Percentiles rank a stretch among this genome's conserved stretches.
These are phyloP conservation scores for Kuraishia cidri DNA, from an alignment of 805 yeast genomes.

Conservation along the genomic window DNA sequence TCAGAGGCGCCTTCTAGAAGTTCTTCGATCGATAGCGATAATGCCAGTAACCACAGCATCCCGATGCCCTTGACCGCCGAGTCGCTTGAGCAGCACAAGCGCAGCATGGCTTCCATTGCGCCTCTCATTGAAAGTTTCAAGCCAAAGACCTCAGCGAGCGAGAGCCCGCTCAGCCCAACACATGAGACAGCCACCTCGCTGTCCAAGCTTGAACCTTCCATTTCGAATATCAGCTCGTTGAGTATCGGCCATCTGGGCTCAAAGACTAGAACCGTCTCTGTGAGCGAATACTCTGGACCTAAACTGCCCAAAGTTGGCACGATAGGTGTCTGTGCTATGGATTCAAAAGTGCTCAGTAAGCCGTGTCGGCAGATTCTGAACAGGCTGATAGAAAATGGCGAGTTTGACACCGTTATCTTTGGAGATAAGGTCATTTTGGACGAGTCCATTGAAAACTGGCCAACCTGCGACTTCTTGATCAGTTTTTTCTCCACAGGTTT, in stretches of 20 bases:
- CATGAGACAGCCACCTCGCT: not conserved
- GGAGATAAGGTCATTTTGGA: slow-evolving; percentile 96
- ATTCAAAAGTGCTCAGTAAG: slow-evolving; percentile 88
- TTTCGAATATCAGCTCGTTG: slow-evolving; percentile 4
- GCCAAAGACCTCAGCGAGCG: slow-evolving; percentile 53
- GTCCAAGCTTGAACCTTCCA: slow-evolving; percentile 4
- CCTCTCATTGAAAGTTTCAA: slow-evolving; percentile 60
- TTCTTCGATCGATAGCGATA: not conserved
- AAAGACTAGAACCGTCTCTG: slow-evolving; percentile 20
- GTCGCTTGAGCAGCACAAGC: slow-evolving; percentile 26
- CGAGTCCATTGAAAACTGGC: slow-evolving; percentile 95
- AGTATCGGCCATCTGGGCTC: slow-evolving; percentile 4
- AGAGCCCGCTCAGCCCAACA: slow-evolving; percentile 14
- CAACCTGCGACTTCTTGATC: slow-evolving; percentile 92
- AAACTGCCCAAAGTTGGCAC: slow-evolving; percentile 73
- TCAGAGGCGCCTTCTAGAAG: not conserved
- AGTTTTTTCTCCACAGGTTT: slow-evolving; percentile 94
- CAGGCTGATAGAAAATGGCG: slow-evolving; percentile 84
- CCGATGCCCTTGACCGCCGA: slow-evolving; percentile 6
- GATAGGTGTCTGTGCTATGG: slow-evolving; percentile 99
- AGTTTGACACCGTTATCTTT: slow-evolving; percentile 92
- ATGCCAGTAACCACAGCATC: not conserved
- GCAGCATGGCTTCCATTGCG: slow-evolving; percentile 72
- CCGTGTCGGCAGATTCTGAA: slow-evolving; percentile 91
- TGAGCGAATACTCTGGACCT: slow-evolving; percentile 32